phyloP scores from a whole-genome alignment of 768 basidiomycete genomes.

The Russula abietina region DNA sequence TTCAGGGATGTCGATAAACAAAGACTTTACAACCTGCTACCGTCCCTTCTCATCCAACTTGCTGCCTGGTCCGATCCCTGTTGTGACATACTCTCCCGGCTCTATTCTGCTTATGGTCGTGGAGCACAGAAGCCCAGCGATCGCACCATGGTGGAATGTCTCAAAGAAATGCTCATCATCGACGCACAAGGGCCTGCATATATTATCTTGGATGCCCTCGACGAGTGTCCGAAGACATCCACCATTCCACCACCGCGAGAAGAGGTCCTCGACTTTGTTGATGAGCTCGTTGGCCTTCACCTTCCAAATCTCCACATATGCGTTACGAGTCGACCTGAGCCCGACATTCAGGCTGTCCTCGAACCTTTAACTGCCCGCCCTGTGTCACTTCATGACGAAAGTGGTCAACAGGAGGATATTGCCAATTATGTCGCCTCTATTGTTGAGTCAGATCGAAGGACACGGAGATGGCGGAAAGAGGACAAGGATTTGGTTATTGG shows the following conservation, averaged over 20 bases:
- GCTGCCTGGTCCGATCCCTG: not conserved
- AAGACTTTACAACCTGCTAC: not conserved
- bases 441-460: not conserved
- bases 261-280: not conserved
- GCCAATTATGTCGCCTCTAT: not conserved
- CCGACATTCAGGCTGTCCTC: not conserved
- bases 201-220: not conserved
- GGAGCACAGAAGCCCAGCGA: not conserved
- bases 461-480: not conserved
- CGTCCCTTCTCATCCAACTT: constrained; percentile 9
- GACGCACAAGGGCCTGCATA: not conserved
- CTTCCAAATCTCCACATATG: not conserved
- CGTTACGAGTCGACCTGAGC: not conserved
- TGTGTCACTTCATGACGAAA: not conserved
- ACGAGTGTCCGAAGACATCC: not conserved
- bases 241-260: not conserved
- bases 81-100: not conserved
- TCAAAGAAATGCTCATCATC: not conserved
- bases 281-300: not conserved
- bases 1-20: constrained; percentile 5
- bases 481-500: not conserved
- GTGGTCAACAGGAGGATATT: not conserved
- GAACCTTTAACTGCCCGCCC: not conserved
- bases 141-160: not conserved
- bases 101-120: not conserved